Conservation (phyloP, 495 filamentous ascomycete species). For the Neurospora cerealis region DNA sequence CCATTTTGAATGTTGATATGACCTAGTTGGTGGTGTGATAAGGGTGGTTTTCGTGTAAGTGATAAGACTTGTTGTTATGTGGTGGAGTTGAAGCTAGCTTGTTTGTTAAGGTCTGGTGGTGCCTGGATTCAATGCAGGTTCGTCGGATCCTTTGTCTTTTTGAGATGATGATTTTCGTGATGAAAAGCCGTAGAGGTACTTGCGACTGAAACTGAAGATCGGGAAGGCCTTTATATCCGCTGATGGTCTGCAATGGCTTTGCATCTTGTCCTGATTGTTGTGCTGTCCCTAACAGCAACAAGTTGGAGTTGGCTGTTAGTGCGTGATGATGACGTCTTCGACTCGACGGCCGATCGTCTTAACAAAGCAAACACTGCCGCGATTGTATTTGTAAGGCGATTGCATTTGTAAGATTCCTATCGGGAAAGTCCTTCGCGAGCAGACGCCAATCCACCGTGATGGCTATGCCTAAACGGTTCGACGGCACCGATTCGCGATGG, state of each 20-base stretch:
- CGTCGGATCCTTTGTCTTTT: neutral
- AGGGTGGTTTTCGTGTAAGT: neutral
- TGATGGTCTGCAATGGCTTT: neutral
- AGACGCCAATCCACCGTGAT: neutral
- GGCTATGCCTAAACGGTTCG: neutral
- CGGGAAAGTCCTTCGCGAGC: neutral
- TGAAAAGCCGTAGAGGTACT: neutral
- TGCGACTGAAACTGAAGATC: neutral
- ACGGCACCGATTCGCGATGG: neutral
- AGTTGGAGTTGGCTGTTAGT: neutral
- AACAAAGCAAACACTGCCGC: neutral
- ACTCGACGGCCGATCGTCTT: neutral
- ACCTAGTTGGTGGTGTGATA: neutral
- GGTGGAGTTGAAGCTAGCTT: neutral
- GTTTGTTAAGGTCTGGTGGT: neutral
- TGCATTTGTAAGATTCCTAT: neutral
- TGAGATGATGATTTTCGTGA: neutral
- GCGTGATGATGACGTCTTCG: neutral
- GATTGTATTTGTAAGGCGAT: neutral
- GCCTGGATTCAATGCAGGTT: neutral
- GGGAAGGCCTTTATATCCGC: neutral
- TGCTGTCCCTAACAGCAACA: neutral
- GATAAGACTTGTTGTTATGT: neutral
- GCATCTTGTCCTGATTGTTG: neutral
- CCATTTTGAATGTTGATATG: constrained; percentile 40